Evolutionary conservation across 148 eudicot species (phyloP), one percentile per base, ranked within the genome.

Genomic region (Vaccinium darrowii): DNA sequence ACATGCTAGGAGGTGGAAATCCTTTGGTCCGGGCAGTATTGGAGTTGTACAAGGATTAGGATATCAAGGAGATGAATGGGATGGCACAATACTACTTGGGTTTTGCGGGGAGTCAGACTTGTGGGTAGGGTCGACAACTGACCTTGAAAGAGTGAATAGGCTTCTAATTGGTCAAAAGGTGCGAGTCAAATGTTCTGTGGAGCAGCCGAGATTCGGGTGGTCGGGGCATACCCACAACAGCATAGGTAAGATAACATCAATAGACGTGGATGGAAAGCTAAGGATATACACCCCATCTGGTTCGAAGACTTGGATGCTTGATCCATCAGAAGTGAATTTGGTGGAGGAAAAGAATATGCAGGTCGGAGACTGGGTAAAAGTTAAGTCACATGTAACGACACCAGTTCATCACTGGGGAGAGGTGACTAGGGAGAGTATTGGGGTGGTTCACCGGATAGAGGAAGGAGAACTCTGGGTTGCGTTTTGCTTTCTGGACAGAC

Each of bases 181-280:
- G 15, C 85, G 86, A 60, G 98, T 95, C 15, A 91, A 90, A 82
- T 47, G 62, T 67, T 88, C 89, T 0, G 92, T 94, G 49, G 93
- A 90, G 91, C 98, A 93, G 69, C 98, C 98, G n/a, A 87, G 98
- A 78, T 95, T 93, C 76, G 98, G 98, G n/a, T 95, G 98, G 98
- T 93, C 98, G 13, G 98, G 98, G 10, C 95, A 95, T 86, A 90
- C 85, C 84, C 96, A 93, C 85, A 86, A 93, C 4, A 95, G 94
- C 85, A 80, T 94, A 5, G 98, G 98, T 58, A 90, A 90, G 25
- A 90, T 94, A 75, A 85, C 94, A 23, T 91, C 96, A 23, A 92
- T 95, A 43, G 98, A 95, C 53, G 96, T 93, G 8, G 98, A 95
- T 80, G 98, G 98, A 49, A 95, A 94, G 87, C 88, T 95, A 63